Base-by-base conservation (phyloP, 345 rosid species). In the Eutrema japonicum region DNA sequence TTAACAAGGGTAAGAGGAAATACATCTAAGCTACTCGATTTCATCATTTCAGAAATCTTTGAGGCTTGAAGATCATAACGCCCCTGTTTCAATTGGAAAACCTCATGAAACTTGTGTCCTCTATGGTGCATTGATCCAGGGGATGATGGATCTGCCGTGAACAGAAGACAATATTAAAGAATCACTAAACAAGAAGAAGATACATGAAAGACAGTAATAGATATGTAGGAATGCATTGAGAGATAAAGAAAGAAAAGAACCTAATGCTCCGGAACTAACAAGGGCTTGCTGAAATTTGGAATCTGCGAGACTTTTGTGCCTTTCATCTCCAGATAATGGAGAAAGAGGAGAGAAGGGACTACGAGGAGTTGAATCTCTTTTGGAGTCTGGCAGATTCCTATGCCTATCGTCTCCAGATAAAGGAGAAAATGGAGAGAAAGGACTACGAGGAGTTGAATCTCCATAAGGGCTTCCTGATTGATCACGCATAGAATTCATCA, bases 31-130 rank as follows among this genome's bases (percentile, higher is more conserved):
- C 89, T 87, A 78, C 71, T 92, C 14, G 96, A 85, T 77, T 83
- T 89, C 94, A 90, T 84, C 91, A 92, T 92, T 80, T 92, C 98
- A 12, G 96, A 78, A 62, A 95, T 85, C 78, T 89, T 89, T 33
- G 96, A 82, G 2, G 90, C 87, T 10, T 96, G 84, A 78, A 92
- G 89, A 78, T 95, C 96, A 67, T 88, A 89, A 27, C 87, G 78
- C n/a, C 90, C 99, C 36, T 88, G 98, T 83, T 86, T 92, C 78
- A 92, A 67, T 68, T 87, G 97, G 74, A 92, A 89, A 66, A 89
- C 96, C 71, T 96, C 98, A 16, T 90, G 94, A 79, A 96, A 88
- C 76, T 83, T 92, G 59, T 87, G 92, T 16, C 96, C 96, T 76
- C 66, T 82, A 71, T 79, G 89, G 69, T 85, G 88, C 80, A 78